A percentile compares a stretch with the other conserved stretches of the same genome.
phyloP scores from a whole-genome alignment of 140 eudicot genomes.

The Artemisia princeps region DNA sequence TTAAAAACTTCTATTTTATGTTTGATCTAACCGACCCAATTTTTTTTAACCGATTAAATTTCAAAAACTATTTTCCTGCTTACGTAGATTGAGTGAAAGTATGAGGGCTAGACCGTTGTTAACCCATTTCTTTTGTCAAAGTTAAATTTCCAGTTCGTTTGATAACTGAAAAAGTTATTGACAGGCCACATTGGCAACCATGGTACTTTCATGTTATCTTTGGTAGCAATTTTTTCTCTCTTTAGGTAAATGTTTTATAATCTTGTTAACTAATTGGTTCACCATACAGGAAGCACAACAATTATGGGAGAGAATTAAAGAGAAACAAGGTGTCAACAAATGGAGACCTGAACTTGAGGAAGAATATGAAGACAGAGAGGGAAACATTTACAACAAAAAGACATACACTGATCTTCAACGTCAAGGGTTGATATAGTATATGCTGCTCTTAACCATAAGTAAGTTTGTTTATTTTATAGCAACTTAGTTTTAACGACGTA shows the following conservation, averaged over 20 bases:
- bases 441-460: constrained; percentile 3
- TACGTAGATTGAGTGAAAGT: no score
- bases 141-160: no score
- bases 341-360: constrained; percentile 95
- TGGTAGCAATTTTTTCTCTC: not conserved
- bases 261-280: not conserved
- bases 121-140: no score
- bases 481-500: not conserved
- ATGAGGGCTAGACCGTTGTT: no score
- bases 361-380: constrained; percentile 81
- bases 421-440: constrained; percentile 54
- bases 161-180: no score
- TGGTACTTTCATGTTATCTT: no score
- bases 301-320: constrained; percentile 73
- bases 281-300: constrained; percentile 60
- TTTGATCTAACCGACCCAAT: no score
- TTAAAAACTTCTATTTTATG: no score
- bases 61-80: no score
- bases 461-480: not conserved
- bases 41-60: no score
- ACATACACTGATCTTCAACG: constrained; percentile 79
- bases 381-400: constrained; percentile 79
- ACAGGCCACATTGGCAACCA: no score
- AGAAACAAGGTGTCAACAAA: constrained; percentile 66
- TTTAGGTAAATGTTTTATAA: not conserved